These are phyloP conservation scores for Raffaelea albimanens DNA, from an alignment of 2,329 filamentous ascomycete genomes.

Conservation along the genomic window DNA sequence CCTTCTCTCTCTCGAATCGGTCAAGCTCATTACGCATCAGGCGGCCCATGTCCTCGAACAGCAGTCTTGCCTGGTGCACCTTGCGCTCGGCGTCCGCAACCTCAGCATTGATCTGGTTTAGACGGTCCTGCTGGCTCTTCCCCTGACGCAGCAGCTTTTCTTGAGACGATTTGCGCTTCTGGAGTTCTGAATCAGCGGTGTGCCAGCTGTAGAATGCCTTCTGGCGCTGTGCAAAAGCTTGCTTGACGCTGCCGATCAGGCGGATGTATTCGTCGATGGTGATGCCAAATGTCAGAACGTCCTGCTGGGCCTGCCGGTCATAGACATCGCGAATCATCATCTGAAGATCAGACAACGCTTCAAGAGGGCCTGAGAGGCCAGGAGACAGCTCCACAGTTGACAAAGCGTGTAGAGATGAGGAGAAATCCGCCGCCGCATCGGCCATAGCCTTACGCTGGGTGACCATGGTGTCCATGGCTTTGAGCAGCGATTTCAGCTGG, in stretches of 20 bases:
- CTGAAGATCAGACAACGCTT: constrained; percentile 87
- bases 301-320: constrained; percentile 92
- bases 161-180: constrained; percentile 80
- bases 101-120: constrained; percentile 86
- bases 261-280: constrained; percentile 98
- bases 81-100: constrained; percentile 91
- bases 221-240: constrained; percentile 82
- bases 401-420: constrained; percentile 81
- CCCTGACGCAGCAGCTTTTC: constrained; percentile 94
- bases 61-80: constrained; percentile 76
- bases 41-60: constrained; percentile 96
- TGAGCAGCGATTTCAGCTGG: constrained; percentile 81
- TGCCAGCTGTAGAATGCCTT: constrained; percentile 97
- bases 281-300: constrained; percentile 90
- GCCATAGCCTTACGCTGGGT: constrained; percentile 86
- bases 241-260: constrained; percentile 89
- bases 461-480: constrained; percentile 90
- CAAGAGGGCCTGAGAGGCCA: constrained; percentile 76
- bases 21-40: constrained; percentile 88
- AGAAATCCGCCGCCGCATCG: constrained; percentile 89
- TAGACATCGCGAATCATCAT: constrained; percentile 91
- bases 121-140: constrained; percentile 87
- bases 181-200: constrained; percentile 75
- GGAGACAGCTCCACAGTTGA: constrained; percentile 89
- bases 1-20: constrained; percentile 91